Base-by-base conservation (phyloP, 2,329 filamentous ascomycete genomes). In the Coniella vitis region DNA sequence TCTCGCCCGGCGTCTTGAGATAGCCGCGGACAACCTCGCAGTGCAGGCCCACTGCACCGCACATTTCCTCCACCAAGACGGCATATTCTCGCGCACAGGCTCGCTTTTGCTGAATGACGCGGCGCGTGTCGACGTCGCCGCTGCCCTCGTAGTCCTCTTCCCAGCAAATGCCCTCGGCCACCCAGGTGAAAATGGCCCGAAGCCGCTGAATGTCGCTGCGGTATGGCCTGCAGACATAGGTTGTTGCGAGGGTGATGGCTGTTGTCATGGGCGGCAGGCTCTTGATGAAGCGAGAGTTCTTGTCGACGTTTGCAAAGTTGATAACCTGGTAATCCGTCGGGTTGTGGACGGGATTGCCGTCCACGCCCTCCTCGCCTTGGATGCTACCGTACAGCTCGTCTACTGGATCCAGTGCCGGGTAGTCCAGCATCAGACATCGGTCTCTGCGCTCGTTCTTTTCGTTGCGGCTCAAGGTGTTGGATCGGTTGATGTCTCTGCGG, bases 181-280 rank as follows among this genome's bases (percentile, higher is more conserved):
- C 88, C 91, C 91, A 98, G 1, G 87, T 96, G 61, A 97, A 98
- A 54, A 98, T 97, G 14, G 93, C 91, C 20, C 94, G 81, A 21
- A 98, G 69, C 32, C 90, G 81, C 65, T 98, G 93, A 1, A 96
- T 88, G 59, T 97, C 91, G 65, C 88, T 96, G 52, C 90, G 79
- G 65, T 96, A 95, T 0, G 93, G 94, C 22, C 93, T 81, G 62
- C 94, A 98, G 10, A 98, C 83, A 62, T 95, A 95, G 1, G 85
- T 88, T 50, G 93, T 93, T 0, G 93, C 90, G 14, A 98, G 73
- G 25, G 85, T 87, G 21, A 84, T 79, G 0, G 91, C 83, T 14
- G 87, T 95, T 1, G 86, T 89, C 68, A 84, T 86, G 0, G 87
- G 82, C 1, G 91, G 90, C 14, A 95, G 73, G 57, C 80, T 89